A percentile compares a stretch with the other conserved stretches of the same genome.
Conservation (phyloP, 805 yeast genomes). For the Metschnikowia koreensis region DNA sequence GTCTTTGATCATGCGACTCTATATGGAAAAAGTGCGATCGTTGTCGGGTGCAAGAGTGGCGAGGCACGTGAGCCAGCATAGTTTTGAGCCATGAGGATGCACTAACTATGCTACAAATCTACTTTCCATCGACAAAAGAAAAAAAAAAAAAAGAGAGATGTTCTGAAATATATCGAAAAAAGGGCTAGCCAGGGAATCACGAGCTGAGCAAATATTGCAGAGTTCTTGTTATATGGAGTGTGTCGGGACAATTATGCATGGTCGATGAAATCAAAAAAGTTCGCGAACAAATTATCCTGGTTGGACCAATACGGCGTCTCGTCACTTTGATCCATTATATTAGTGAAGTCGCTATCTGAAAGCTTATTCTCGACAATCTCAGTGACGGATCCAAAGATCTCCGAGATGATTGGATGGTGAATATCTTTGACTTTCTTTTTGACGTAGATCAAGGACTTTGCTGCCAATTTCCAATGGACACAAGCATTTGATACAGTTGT, state of each 20-base stretch:
- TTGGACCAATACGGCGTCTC: constrained; percentile 10
- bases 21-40: neutral
- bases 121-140: neutral
- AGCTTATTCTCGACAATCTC: constrained; percentile 3
- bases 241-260: neutral
- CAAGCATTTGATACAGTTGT: constrained; percentile 15
- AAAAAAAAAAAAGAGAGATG: neutral
- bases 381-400: constrained; percentile 10
- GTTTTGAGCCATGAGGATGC: neutral
- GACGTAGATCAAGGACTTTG: constrained; percentile 15
- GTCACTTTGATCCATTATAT: constrained; percentile 8
- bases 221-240: neutral
- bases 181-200: neutral
- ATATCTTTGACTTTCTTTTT: constrained; percentile 12
- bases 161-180: neutral
- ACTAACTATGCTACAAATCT: no score
- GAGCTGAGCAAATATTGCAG: neutral
- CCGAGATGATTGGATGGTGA: constrained; percentile 5
- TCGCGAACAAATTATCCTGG: constrained; percentile 17
- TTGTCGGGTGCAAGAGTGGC: neutral
- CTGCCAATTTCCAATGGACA: constrained; percentile 18
- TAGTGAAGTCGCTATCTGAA: constrained; percentile 8
- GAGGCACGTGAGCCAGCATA: neutral
- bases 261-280: constrained; percentile 17
- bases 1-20: neutral